Evolutionary conservation across 257 asterid species (phyloP), one percentile per base, ranked within the genome.

Genomic region (Rauvolfia tetraphylla): DNA sequence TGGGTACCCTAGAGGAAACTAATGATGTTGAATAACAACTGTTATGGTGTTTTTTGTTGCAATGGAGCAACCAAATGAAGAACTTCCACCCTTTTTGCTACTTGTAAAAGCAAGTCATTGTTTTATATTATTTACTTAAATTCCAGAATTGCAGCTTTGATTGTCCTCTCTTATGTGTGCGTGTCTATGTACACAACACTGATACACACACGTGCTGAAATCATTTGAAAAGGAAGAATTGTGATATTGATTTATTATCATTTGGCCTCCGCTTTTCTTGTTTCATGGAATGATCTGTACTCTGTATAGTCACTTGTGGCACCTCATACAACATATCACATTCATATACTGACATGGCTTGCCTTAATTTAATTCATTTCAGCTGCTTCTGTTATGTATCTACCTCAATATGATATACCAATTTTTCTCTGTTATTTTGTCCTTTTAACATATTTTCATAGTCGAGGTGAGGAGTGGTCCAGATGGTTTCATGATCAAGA

Each of bases 391-490:
- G 22, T 3, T 49, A 49, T 49, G 3, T 3, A 49, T 53, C 59
- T 49, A 22, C 56, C 20, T 53, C 27, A 53, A 14, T 67, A 20
- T 67, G 68, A 38, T 67, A 22, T 38, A 20, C 72, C 20, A 7
- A 22, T 38, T 67, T 67, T 23, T 9, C 17, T 38, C 5, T 0
- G n/a, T 39, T 9, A 8, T 38, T 8, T 67, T 67, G 72, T 36
- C 29, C 11, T 36, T 44, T 38, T 67, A 39, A 38, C 6, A 23
- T 67, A 36, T 67, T 38, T 38, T 38, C 33, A 76, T 76, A 95
- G 99, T 92, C 82, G 97, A 95, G 89, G 99, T 95, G 85, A 86
- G 84, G 86, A 91, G 98, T 87, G 97, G 99, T 8, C 80, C 93
- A 0, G 99, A 92, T 14, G 99, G 99, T 88, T 92, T 95, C 90